Evolutionary conservation across 2,329 filamentous ascomycete genomes (phyloP), one percentile per base, ranked within the genome.

Genomic region (Dactylellina drechsleri): DNA sequence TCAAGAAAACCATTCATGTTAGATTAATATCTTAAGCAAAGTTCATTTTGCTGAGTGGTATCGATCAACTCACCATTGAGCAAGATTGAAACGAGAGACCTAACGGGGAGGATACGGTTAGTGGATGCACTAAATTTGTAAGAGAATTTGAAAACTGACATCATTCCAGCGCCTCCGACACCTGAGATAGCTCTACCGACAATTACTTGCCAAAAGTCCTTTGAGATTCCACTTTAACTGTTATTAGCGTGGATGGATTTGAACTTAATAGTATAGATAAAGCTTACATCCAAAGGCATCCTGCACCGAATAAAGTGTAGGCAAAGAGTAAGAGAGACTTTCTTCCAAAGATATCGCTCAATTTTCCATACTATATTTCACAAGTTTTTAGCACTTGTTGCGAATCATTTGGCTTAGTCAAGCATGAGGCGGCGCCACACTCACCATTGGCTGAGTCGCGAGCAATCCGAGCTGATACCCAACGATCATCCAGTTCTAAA

Each of bases 331-430:
- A 83, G 76, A 86, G 88, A 78, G 85, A 78, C 79, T 91, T 91
- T 4, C 90, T 85, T 8, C 90, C 89, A 78, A 91, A 91, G 31
- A 92, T 90, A 79, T 91, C 89, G 58, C 85, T 88, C 5, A 91
- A 83, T 78, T 90, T 90, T 52, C 90, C 90, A 77, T 90, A 92
- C 80, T 93, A 77, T 91, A 18, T 91, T 65, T 93, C 3, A 36
- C 84, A 78, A 92, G 90, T 81, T 93, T 93, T 90, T 52, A 49
- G 23, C 16, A 15, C 15, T 12, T 13, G 43, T 15, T 23, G n/a
- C 23, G 41, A 40, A 18, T 16, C 16, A n/a, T 6, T 15, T 15
- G 16, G 43, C 13, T 8, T 47, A n/a, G 3, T 18, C n/a, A 43
- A 43, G 10, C 40, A 23, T 36, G 31, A 36, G 31, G 31, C 31